Evolutionary conservation across 1,284 basidiomycete species (phyloP).

Genomic region (Xerocomus nothofagi): DNA sequence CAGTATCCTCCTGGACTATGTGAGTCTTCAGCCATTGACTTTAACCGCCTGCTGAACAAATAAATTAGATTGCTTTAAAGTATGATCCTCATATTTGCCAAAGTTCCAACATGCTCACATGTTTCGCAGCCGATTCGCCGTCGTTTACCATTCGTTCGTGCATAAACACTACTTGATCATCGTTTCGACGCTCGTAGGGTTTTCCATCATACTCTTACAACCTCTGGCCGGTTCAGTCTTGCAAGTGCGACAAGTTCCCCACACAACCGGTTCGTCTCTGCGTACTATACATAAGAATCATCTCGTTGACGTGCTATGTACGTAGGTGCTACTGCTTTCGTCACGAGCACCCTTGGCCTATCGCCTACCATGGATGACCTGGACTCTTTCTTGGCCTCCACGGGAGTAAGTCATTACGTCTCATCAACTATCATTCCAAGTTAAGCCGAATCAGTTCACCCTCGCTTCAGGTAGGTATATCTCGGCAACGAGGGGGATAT

Average conservation of each 20-base stretch:
- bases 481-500: slow-evolving; percentile 6
- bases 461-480: slow-evolving; percentile 40
- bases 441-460: slow-evolving; percentile 36
- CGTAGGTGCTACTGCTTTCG: slow-evolving; percentile 41
- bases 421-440: neutral
- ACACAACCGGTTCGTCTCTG: slow-evolving; percentile 36
- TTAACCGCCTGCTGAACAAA: slow-evolving; percentile 1
- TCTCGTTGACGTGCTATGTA: slow-evolving; percentile 7
- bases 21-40: slow-evolving; percentile 32
- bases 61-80: slow-evolving; percentile 45
- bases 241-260: slow-evolving; percentile 44
- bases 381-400: slow-evolving; percentile 55
- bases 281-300: neutral
- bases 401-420: slow-evolving; percentile 44
- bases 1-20: slow-evolving; percentile 62
- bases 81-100: slow-evolving; percentile 20
- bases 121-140: slow-evolving; percentile 34
- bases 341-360: slow-evolving; percentile 43
- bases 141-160: slow-evolving; percentile 42
- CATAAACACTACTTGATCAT: slow-evolving; percentile 54
- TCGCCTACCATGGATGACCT: slow-evolving; percentile 44
- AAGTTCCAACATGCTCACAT: slow-evolving; percentile 8
- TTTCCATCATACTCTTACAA: slow-evolving; percentile 47
- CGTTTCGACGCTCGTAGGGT: slow-evolving; percentile 46
- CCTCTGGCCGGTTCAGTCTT: slow-evolving; percentile 60